phyloP scores from a whole-genome alignment of 495 filamentous ascomycete genomes.

The Cenococcum geophilum region DNA sequence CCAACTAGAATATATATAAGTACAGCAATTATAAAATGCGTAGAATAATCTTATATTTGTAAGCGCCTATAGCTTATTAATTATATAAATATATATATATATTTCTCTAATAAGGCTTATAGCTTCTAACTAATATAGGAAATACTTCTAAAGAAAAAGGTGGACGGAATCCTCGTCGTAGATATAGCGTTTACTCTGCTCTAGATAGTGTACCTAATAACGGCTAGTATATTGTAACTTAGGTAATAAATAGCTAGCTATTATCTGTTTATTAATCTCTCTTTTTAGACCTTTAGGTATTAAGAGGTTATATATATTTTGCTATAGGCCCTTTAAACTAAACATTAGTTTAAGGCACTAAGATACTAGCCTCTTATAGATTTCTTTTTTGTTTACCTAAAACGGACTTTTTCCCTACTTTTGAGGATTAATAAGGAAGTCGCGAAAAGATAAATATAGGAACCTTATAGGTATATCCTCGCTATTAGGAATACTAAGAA shows the following conservation, averaged over 20 bases:
- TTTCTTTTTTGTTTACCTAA: slow-evolving; percentile 38
- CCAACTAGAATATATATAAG: slow-evolving; percentile 1
- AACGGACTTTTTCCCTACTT: slow-evolving; percentile 33
- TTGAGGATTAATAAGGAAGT: slow-evolving; percentile 43
- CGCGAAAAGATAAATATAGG: no score
- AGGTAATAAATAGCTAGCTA: slow-evolving; percentile 41
- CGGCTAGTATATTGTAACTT: no score
- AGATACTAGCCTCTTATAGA: slow-evolving; percentile 33
- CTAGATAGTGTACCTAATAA: slow-evolving; percentile 46
- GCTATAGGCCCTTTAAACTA: slow-evolving; percentile 17
- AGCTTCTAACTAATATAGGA: slow-evolving; percentile 43
- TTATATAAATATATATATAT: neutral
- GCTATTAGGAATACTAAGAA: slow-evolving; percentile 37
- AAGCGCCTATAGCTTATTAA: slow-evolving; percentile 2
- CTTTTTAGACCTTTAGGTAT: slow-evolving; percentile 25
- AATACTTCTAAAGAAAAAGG: no score
- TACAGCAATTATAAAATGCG: neutral
- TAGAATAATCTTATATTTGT: neutral
- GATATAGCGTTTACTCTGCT: slow-evolving; percentile 29
- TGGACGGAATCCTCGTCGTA: slow-evolving; percentile 35
- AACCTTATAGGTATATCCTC: slow-evolving; percentile 33
- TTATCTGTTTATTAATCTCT: slow-evolving; percentile 38
- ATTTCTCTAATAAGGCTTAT: slow-evolving; percentile 35
- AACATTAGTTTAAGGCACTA: slow-evolving; percentile 37
- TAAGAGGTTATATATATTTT: slow-evolving; percentile 40